Evolutionary conservation across 1,284 basidiomycete genomes (phyloP), one percentile per base, ranked within the genome.

Genomic region (Thecaphora frezii): DNA sequence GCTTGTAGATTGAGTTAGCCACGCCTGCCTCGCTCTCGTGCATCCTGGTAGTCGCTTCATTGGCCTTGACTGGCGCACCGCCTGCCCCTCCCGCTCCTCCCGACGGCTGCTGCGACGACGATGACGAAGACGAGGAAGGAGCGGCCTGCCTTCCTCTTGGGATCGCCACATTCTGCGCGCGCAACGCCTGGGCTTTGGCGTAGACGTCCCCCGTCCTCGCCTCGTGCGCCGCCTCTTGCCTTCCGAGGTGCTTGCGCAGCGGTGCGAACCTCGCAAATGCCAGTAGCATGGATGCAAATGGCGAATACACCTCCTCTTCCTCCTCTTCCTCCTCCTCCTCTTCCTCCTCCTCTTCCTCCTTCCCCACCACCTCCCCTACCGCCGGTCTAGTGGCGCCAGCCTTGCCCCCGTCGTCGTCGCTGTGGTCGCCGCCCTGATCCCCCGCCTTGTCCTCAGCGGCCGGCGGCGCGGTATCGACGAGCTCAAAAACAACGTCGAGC

Each of bases 221-320:
- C 23, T 40, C 24, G 3, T 21, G 14, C 0, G 46, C 49, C 1
- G 53, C 64, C 1, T 13, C 1, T 0, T 51, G 44, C 24, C 56
- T 55, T 8, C 59, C 46, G 30, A 58, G 56, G 18, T 51, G 58
- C 48, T 60, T 62, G 22, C 64, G 50, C 33, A 66, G 23, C 22
- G 56, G 59, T 8, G 50, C 49, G 24, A 59, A 36, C 5, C 64
- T 52, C 16, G 62, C n/a, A 24, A 66, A 66, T 5, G 64, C 51
- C 10, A 66, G 28, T 7, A 61, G 19, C 19, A 62, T 45, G 18
- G 23, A 12, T 3, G 55, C 59, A 21, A 58, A 48, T 2, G 64
- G 50, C 7, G 64, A 41, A 24, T 59, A 65, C n/a, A 24, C 16
- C 26, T 5, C 22, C n/a, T n/a, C 39, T 18, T 10, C 21, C 40